Percentiles rank a stretch among this genome's conserved stretches.
Conservation (phyloP, 1,139 yeast genomes). For the Kurtzmaniella quercitrusa region DNA sequence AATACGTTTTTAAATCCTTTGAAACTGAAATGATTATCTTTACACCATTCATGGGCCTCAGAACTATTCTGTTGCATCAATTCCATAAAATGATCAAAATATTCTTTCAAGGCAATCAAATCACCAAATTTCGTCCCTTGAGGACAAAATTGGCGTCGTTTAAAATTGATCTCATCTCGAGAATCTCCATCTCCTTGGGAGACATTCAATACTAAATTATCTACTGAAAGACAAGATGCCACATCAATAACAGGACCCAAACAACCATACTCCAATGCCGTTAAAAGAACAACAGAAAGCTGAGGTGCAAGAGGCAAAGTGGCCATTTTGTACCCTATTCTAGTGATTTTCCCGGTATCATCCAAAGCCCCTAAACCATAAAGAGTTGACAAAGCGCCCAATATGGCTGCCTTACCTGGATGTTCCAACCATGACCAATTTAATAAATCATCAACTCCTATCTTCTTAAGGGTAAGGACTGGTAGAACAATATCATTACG, state of each 20-base stretch:
- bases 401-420: constrained; percentile 75
- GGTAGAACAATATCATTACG: constrained; percentile 86
- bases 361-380: constrained; percentile 78
- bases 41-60: constrained; percentile 78
- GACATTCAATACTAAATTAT: constrained; percentile 68
- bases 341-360: constrained; percentile 70
- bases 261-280: constrained; percentile 58
- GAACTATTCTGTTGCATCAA: constrained; percentile 32
- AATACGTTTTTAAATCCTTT: constrained; percentile 78
- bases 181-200: constrained; percentile 64
- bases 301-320: constrained; percentile 88
- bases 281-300: constrained; percentile 78
- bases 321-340: constrained; percentile 79
- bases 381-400: constrained; percentile 73
- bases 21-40: constrained; percentile 65
- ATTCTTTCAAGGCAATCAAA: constrained; percentile 74
- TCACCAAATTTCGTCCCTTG: constrained; percentile 77
- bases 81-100: constrained; percentile 57
- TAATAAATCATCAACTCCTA: constrained; percentile 78
- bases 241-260: constrained; percentile 75
- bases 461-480: constrained; percentile 72
- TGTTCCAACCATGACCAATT: constrained; percentile 92
- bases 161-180: constrained; percentile 73
- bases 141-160: constrained; percentile 60
- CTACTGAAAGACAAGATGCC: constrained; percentile 89